phyloP scores from a whole-genome alignment of 192 early-diverging fungal genomes.

The Backusella mclennaniae region DNA sequence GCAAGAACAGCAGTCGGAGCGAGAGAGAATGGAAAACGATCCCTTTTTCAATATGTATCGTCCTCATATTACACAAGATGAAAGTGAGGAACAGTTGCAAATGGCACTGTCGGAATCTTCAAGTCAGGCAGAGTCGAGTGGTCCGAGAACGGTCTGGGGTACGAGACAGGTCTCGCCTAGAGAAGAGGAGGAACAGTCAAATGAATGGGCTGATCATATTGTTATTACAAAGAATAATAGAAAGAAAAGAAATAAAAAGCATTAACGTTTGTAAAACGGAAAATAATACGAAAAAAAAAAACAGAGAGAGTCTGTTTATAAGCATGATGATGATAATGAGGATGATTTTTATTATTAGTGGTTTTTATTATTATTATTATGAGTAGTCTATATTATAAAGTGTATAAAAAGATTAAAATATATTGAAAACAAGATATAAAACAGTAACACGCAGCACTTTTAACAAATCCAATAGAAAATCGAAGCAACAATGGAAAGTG shows the following conservation, averaged over 20 bases:
- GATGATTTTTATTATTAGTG: background rate
- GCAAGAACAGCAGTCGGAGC: background rate
- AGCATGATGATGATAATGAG: too few species aligned
- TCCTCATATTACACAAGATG: slow-evolving; percentile 17
- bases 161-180: slow-evolving; percentile 6
- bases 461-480: slow-evolving; percentile 1
- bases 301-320: background rate
- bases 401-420: too few species aligned
- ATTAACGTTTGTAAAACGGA: slow-evolving; percentile 2
- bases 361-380: background rate
- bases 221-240: slow-evolving; percentile 15
- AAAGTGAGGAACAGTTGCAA: slow-evolving; percentile 19
- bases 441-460: too few species aligned
- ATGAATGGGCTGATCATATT: slow-evolving; percentile 29
- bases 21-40: slow-evolving; percentile 13
- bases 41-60: slow-evolving; percentile 27
- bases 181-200: background rate
- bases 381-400: background rate
- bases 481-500: background rate
- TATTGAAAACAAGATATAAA: background rate
- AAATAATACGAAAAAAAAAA: too few species aligned
- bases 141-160: slow-evolving; percentile 27
- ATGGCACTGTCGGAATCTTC: slow-evolving; percentile 13
- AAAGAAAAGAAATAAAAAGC: slow-evolving; percentile 21
- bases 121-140: background rate